Conservation (phyloP, 2,329 filamentous ascomycete species). For the Akanthomyces uredinophilus region DNA sequence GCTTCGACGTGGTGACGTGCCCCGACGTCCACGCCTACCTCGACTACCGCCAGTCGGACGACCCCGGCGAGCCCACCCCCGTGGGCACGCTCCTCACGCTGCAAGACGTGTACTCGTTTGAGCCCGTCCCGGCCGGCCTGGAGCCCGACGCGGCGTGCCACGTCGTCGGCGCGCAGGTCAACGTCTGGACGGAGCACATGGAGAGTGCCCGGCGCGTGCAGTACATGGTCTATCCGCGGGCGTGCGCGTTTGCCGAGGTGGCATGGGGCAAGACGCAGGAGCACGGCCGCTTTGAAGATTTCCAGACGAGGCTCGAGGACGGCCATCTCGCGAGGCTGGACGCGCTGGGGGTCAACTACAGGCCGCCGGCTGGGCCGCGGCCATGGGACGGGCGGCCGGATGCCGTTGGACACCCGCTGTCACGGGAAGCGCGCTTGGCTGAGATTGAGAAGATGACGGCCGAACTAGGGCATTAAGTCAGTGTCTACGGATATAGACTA, state of each 20-base stretch:
- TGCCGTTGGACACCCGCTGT: constrained; percentile 15
- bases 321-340: constrained; percentile 13
- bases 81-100: constrained; percentile 15
- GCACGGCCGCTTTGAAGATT: constrained; percentile 6
- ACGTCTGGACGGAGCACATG: constrained; percentile 20
- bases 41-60: constrained; percentile 19
- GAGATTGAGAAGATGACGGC: constrained; percentile 4
- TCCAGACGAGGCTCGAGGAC: constrained; percentile 10
- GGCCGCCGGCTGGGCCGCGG: constrained; percentile 16
- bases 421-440: not conserved
- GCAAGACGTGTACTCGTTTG: constrained; percentile 16
- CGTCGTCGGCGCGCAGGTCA: constrained; percentile 18
- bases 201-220: constrained; percentile 18
- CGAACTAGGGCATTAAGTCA: not conserved
- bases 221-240: constrained; percentile 17
- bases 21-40: constrained; percentile 17
- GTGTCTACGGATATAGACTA: not conserved
- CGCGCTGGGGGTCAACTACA: constrained; percentile 17
- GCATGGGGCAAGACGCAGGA: constrained; percentile 15
- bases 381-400: constrained; percentile 17
- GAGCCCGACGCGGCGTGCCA: constrained; percentile 9
- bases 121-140: constrained; percentile 15
- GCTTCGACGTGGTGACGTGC: constrained; percentile 18
- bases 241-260: constrained; percentile 17
- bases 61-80: constrained; percentile 18